A percentile compares a stretch with the other conserved stretches of the same genome.
Conservation (phyloP, 2,329 filamentous ascomycete genomes). For the Calonectria naviculata region DNA sequence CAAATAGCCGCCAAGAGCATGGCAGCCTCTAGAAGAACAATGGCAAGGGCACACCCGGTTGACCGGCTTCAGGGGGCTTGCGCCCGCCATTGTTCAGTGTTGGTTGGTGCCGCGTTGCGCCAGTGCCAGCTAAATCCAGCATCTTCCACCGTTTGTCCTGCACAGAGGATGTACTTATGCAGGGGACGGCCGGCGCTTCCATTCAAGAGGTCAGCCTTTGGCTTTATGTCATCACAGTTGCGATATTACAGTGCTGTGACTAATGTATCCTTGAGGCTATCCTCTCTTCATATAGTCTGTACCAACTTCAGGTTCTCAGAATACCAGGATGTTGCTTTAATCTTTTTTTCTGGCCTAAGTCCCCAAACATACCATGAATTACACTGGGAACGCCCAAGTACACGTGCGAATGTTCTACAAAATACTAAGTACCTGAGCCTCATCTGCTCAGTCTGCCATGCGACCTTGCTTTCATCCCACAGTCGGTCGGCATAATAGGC, state of each 20-base stretch:
- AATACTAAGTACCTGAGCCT: neutral
- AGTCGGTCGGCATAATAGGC: neutral
- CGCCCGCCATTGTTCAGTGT: slow-evolving; percentile 2
- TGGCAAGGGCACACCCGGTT: slow-evolving; percentile 14
- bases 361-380: neutral
- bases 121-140: slow-evolving; percentile 8
- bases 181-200: slow-evolving; percentile 9
- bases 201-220: neutral
- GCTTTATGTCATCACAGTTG: neutral
- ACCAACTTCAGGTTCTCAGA: neutral
- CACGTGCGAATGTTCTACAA: neutral
- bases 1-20: slow-evolving; percentile 13
- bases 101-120: neutral
- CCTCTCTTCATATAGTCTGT: neutral
- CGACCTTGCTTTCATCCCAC: neutral
- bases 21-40: slow-evolving; percentile 6
- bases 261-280: neutral
- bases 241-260: neutral
- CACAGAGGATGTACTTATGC: neutral
- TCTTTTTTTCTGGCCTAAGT: neutral
- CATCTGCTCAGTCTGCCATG: neutral
- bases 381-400: neutral
- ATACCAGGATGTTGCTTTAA: neutral
- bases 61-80: slow-evolving; percentile 16
- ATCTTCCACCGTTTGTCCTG: slow-evolving; percentile 19